phyloP scores from a whole-genome alignment of 495 filamentous ascomycete species.

The Cairneyella variabilis region DNA sequence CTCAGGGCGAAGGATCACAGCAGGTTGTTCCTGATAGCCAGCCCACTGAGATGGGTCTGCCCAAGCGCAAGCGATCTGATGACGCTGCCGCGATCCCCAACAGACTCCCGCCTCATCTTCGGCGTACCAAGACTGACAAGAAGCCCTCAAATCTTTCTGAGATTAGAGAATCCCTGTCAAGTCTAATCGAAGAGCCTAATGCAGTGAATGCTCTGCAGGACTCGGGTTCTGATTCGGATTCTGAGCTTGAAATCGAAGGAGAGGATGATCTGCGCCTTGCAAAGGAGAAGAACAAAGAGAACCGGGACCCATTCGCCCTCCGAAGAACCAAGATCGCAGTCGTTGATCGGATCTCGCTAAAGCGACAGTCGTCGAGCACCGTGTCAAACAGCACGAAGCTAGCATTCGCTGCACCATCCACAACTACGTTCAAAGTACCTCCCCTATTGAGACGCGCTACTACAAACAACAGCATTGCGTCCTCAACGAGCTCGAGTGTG shows the following conservation, averaged over 20 bases:
- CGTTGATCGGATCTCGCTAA: conserved; percentile 79
- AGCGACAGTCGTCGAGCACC: conserved; percentile 59
- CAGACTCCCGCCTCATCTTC: conserved; percentile 58
- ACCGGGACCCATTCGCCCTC: conserved; percentile 28
- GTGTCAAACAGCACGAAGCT: conserved; percentile 47
- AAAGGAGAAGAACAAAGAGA: conserved; percentile 31
- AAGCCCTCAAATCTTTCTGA: conserved; percentile 69
- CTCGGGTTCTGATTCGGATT: conserved; percentile 32
- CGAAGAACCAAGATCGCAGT: conserved; percentile 52
- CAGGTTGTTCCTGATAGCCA: conserved; percentile 45
- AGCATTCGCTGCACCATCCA: conserved; percentile 54
- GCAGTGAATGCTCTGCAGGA: conserved; percentile 39
- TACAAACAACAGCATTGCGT: conserved; percentile 49
- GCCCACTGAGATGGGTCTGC: conserved; percentile 25
- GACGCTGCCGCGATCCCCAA: conserved; percentile 45
- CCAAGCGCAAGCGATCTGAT: conserved; percentile 54
- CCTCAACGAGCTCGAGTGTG: conserved; percentile 24
- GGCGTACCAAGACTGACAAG: conserved; percentile 60
- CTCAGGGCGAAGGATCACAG: conserved; percentile 30
- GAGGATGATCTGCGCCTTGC: conserved; percentile 31
- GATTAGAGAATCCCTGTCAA: conserved; percentile 74
- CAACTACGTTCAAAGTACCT: conserved; percentile 64
- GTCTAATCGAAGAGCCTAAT: conserved; percentile 73
- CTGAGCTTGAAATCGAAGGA: conserved; percentile 35
- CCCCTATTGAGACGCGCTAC: conserved; percentile 75